These are phyloP conservation scores for Cupressus sempervirens DNA, from an alignment of 75 land plant species.

Conservation along the genomic window DNA sequence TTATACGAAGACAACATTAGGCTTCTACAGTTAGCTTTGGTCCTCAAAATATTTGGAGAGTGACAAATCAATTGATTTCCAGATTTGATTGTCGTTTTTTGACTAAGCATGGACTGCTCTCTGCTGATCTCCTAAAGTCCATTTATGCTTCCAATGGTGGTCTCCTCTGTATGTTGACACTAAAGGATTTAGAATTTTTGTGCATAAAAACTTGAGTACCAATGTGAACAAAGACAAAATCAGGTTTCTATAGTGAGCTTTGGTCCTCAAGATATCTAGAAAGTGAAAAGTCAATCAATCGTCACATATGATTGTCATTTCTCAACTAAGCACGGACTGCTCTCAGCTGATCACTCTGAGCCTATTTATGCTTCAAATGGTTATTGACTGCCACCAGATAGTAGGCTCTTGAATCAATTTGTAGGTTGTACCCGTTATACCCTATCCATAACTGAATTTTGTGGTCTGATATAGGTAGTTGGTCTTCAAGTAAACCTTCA, in stretches of 20 bases:
- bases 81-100: not conserved
- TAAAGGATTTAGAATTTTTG: not conserved
- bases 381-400: not conserved
- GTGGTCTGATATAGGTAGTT: not conserved
- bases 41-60: not conserved
- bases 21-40: not conserved
- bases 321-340: not conserved
- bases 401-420: not conserved
- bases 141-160: not conserved
- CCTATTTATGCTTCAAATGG: not conserved
- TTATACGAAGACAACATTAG: too few species aligned
- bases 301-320: not conserved
- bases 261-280: not conserved
- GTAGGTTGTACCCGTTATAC: not conserved
- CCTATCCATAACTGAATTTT: not conserved
- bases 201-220: not conserved
- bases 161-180: not conserved
- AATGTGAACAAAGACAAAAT: too few species aligned
- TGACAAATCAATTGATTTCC: not conserved
- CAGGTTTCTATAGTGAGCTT: too few species aligned
- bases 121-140: not conserved
- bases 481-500: not conserved
- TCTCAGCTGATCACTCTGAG: not conserved
- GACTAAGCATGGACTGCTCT: not conserved
- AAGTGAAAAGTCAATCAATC: not conserved